A percentile compares a stretch with the other conserved stretches of the same genome.
These are phyloP conservation scores for Aegilops speltoides DNA, from an alignment of 176 grass and related monocot genomes.

Conservation along the genomic window DNA sequence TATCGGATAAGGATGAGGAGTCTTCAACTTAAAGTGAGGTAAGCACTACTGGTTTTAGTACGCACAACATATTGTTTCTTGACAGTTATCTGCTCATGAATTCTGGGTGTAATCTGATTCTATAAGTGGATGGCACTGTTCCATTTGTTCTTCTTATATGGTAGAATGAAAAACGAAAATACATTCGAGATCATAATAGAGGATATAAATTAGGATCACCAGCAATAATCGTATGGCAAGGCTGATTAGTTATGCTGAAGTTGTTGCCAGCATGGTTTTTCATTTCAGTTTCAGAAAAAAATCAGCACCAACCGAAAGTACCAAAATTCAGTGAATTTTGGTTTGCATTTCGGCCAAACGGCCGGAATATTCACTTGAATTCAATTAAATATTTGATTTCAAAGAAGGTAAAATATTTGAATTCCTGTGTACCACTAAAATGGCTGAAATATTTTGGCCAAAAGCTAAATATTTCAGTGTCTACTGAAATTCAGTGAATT, in stretches of 20 bases:
- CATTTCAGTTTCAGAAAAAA: too few relatives aligned
- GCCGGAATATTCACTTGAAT: too few relatives aligned
- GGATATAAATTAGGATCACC: neutral
- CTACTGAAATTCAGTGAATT: too few relatives aligned
- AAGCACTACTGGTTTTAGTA: conserved; percentile 8
- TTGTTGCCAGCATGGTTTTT: neutral
- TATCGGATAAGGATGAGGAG: conserved; percentile 96
- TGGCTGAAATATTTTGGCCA: too few relatives aligned
- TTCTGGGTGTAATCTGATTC: neutral
- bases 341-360: too few relatives aligned
- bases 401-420: too few relatives aligned
- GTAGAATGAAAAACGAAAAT: neutral
- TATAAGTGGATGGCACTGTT: neutral
- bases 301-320: too few relatives aligned
- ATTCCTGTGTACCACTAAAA: too few relatives aligned
- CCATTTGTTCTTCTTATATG: neutral
- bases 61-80: neutral
- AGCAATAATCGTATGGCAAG: neutral
- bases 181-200: neutral
- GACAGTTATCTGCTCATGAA: neutral
- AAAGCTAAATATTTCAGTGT: too few relatives aligned
- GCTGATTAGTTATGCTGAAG: neutral
- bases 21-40: conserved; percentile 96
- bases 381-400: too few relatives aligned
- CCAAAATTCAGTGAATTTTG: too few relatives aligned